phyloP scores from a whole-genome alignment of 345 rosid species.

The Camelina neglecta region DNA sequence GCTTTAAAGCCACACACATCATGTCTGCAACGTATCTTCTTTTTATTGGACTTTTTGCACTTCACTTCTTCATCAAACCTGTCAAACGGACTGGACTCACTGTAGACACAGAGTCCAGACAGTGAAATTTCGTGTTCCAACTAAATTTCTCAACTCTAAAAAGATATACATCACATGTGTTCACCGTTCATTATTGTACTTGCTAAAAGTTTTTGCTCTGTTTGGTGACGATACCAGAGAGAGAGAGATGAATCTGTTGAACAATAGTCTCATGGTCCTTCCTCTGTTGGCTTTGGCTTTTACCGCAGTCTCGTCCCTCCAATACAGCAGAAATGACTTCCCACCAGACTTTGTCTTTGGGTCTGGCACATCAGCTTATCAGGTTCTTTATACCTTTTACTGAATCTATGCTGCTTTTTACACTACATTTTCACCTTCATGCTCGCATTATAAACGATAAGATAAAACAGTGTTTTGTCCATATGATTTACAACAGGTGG shows the following conservation, averaged over 20 bases:
- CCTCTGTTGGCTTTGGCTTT: constrained; percentile 27
- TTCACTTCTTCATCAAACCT: neutral
- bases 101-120: neutral
- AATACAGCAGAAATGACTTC: constrained; percentile 58
- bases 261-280: constrained; percentile 35
- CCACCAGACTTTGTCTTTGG: constrained; percentile 68
- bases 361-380: constrained; percentile 64
- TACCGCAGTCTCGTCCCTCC: constrained; percentile 34
- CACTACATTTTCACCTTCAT: neutral
- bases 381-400: constrained; percentile 38
- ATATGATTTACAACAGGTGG: constrained; percentile 44
- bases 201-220: neutral
- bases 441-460: neutral
- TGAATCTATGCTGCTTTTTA: neutral
- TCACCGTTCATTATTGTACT: neutral
- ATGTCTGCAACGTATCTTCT: neutral
- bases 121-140: neutral
- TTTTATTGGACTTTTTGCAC: neutral
- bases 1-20: neutral
- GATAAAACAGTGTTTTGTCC: constrained; percentile 10
- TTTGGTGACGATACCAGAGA: constrained; percentile 6
- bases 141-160: neutral
- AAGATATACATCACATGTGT: neutral
- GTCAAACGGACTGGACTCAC: neutral
- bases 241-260: constrained; percentile 18